Conservation (phyloP, 768 basidiomycete species). For the Lactarius sp. region DNA sequence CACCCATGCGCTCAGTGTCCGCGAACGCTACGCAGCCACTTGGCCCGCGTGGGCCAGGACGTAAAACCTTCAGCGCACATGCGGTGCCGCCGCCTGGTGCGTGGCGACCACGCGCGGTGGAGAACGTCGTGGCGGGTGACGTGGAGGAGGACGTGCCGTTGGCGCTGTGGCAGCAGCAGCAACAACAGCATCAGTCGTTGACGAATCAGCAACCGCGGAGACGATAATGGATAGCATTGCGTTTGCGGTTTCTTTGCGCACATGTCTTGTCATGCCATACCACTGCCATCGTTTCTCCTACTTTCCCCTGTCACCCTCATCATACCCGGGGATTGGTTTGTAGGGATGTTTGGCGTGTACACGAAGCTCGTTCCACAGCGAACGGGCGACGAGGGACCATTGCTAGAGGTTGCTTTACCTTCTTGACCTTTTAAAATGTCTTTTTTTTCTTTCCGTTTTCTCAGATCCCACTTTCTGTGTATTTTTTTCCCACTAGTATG, state of each 20-base stretch:
- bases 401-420: background rate
- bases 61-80: constrained; percentile 65
- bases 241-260: background rate
- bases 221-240: background rate
- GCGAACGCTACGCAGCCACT: constrained; percentile 49
- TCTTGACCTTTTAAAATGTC: background rate
- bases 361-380: background rate
- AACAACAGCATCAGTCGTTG: constrained; percentile 48
- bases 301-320: background rate
- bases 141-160: constrained; percentile 74
- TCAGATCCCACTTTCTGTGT: background rate
- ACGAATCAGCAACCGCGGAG: constrained; percentile 9
- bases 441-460: background rate
- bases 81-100: constrained; percentile 42
- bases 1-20: constrained; percentile 65
- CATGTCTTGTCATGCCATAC: background rate
- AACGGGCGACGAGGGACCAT: background rate
- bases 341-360: background rate
- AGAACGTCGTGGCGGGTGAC: constrained; percentile 31
- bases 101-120: constrained; percentile 41
- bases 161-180: constrained; percentile 64
- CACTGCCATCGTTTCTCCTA: background rate
- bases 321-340: background rate
- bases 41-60: constrained; percentile 37
- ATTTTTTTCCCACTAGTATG: background rate